Base-by-base conservation (phyloP, 345 rosid genomes). In the Microthlaspi erraticum region DNA sequence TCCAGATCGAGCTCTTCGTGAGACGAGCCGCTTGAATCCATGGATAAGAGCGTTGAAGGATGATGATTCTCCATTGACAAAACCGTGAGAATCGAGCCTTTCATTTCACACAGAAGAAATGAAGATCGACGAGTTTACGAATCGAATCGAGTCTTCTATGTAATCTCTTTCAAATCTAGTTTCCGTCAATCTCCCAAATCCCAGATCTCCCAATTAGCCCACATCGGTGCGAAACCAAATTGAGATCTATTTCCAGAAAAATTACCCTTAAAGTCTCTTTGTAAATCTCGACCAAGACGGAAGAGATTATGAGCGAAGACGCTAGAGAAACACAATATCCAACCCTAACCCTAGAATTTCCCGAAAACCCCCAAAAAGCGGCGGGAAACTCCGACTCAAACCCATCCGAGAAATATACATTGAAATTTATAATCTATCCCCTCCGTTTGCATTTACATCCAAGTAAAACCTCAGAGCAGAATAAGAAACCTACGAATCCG, bases 51-150 rank as follows among this genome's bases (percentile, higher is more conserved):
- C 32, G 99, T 94, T 36, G 95, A 91, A 31, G 97, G 99, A 49
- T 86, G 97, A 81, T 91, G 91, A 76, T 85, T 86, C 77, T 93
- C 96, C 91, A 94, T 94, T 37, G 91, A 85, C 76, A 86, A 77
- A 16, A 81, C 73, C 1, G 89, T 85, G 16, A 85, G 85, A 37
- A 72, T 77, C 20, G 80, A 77, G 26, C 77, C 73, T 77, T 53
- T 77, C 80, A 76, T 76, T 56, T 76, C 66, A 38, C 62, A 74
- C 29, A 41, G 50, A 0, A 1, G 18, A 48, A 17, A 11, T 29
- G 33, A 48, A 37, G 29, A 58, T 19, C 8, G n/a, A 49, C 58
- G 61, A 61, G 32, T 26, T 26, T 20, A n/a, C 36, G 18, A 32
- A 32, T 42, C 45, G 16, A 43, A 6, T 26, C 36, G 32, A 46